Conservation (phyloP, 148 eudicot species). For the Bassia scoparia region DNA sequence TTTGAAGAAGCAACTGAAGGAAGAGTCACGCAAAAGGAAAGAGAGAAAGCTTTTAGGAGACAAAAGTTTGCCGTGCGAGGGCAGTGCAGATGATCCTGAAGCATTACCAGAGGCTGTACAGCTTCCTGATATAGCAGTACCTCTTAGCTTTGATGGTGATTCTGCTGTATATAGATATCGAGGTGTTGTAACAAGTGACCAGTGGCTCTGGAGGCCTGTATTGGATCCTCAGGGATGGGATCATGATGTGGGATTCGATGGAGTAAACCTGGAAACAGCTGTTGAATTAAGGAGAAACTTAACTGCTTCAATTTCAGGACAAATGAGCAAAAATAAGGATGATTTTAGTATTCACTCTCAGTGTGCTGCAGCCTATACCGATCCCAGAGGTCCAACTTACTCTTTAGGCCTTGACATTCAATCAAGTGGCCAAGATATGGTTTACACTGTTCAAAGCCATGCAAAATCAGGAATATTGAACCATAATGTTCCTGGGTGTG, state of each 20-base stretch:
- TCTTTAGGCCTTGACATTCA: slow-evolving; percentile 67
- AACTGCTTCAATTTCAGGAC: slow-evolving; percentile 63
- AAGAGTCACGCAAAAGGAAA: slow-evolving; percentile 49
- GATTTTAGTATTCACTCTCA: slow-evolving; percentile 80
- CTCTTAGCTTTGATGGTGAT: slow-evolving; percentile 76
- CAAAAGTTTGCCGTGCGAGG: slow-evolving; percentile 26
- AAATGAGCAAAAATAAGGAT: slow-evolving; percentile 92
- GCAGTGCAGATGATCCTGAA: slow-evolving; percentile 36
- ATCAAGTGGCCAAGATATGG: slow-evolving; percentile 58
- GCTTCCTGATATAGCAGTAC: slow-evolving; percentile 75
- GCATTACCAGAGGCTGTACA: slow-evolving; percentile 56
- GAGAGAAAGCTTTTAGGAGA: slow-evolving; percentile 33
- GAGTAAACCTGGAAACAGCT: slow-evolving; percentile 67
- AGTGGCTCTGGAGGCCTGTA: slow-evolving; percentile 79
- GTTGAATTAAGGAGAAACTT: slow-evolving; percentile 45
- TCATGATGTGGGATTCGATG: slow-evolving; percentile 91
- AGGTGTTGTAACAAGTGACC: slow-evolving; percentile 56
- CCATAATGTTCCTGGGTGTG: slow-evolving; percentile 61
- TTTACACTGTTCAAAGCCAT: slow-evolving; percentile 53
- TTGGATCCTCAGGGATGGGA: slow-evolving; percentile 95
- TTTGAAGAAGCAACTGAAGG: slow-evolving; percentile 77
- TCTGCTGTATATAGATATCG: slow-evolving; percentile 69
- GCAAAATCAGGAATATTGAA: slow-evolving; percentile 47
- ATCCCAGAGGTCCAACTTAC: slow-evolving; percentile 59
- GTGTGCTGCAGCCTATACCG: slow-evolving; percentile 49